These are phyloP conservation scores for Pleurotus citrinopileatus DNA, from an alignment of 768 basidiomycete species.

Conservation along the genomic window DNA sequence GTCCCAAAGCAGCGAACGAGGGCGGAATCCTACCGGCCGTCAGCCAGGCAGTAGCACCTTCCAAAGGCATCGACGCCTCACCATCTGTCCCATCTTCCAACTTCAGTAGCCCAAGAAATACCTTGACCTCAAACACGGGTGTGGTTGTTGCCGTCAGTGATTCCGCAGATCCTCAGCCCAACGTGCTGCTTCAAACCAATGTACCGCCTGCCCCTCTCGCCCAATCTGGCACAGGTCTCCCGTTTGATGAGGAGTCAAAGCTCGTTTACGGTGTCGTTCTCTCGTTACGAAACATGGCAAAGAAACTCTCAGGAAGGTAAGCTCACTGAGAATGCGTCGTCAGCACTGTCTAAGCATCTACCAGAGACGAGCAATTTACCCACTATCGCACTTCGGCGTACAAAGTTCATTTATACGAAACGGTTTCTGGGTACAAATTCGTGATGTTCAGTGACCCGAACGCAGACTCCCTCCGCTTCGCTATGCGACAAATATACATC, in stretches of 20 bases:
- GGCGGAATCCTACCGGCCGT: slow-evolving; percentile 79
- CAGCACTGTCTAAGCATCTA: background rate
- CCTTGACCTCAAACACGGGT: slow-evolving; percentile 61
- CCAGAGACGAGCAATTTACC: slow-evolving; percentile 87
- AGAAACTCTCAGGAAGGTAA: slow-evolving; percentile 86
- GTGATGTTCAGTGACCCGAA: slow-evolving; percentile 89
- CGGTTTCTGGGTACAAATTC: slow-evolving; percentile 91
- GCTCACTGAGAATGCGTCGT: slow-evolving; percentile 13
- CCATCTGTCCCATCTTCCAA: slow-evolving; percentile 31
- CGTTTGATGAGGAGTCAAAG: slow-evolving; percentile 98
- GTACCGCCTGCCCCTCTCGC: slow-evolving; percentile 22
- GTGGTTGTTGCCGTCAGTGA: slow-evolving; percentile 65
- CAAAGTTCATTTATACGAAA: slow-evolving; percentile 92
- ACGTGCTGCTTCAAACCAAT: slow-evolving; percentile 35
- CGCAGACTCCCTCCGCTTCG: slow-evolving; percentile 77
- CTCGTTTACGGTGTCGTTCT: slow-evolving; percentile 95
- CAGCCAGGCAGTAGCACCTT: slow-evolving; percentile 58
- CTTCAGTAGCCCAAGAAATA: slow-evolving; percentile 62
- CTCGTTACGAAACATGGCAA: slow-evolving; percentile 91
- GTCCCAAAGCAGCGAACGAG: slow-evolving; percentile 68
- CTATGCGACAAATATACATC: slow-evolving; percentile 87
- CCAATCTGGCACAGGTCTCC: slow-evolving; percentile 53
- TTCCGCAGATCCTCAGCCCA: slow-evolving; percentile 25
- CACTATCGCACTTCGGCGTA: slow-evolving; percentile 90
- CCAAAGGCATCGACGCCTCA: slow-evolving; percentile 13